These are phyloP conservation scores for Penicillium robsamsonii DNA, from an alignment of 495 filamentous ascomycete species.

Conservation along the genomic window DNA sequence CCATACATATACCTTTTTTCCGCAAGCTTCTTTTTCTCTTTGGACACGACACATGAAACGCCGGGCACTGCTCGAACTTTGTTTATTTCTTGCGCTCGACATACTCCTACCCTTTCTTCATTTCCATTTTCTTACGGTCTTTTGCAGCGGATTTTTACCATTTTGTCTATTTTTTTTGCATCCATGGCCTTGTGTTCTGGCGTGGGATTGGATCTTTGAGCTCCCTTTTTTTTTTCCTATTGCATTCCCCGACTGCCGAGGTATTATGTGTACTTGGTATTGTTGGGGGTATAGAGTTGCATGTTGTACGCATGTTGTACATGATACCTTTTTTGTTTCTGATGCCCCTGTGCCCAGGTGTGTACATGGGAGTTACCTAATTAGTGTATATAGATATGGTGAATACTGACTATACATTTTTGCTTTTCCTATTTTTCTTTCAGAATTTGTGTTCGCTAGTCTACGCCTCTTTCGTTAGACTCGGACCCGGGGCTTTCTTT, in stretches of 20 bases:
- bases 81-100: constrained; percentile 3
- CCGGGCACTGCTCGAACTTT: constrained; percentile 5
- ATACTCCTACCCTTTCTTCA: neutral
- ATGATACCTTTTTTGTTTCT: constrained; percentile 27
- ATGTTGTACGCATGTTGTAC: constrained; percentile 33
- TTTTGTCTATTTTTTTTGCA: constrained; percentile 10
- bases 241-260: constrained; percentile 17
- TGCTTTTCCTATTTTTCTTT: constrained; percentile 8
- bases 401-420: constrained; percentile 10
- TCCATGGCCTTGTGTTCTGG: constrained; percentile 8
- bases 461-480: neutral
- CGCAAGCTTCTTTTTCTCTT: constrained; percentile 13
- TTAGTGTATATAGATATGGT: constrained; percentile 12
- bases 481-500: neutral
- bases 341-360: constrained; percentile 4
- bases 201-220: constrained; percentile 15
- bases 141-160: constrained; percentile 13
- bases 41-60: constrained; percentile 13
- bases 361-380: constrained; percentile 23
- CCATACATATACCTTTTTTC: constrained; percentile 4
- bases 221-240: constrained; percentile 18
- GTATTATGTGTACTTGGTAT: neutral
- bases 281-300: constrained; percentile 28
- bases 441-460: neutral
- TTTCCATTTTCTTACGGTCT: constrained; percentile 6